A percentile compares a stretch with the other conserved stretches of the same genome.
These are phyloP conservation scores for Jacaranda mimosifolia DNA, from an alignment of 257 asterid genomes.

Conservation along the genomic window DNA sequence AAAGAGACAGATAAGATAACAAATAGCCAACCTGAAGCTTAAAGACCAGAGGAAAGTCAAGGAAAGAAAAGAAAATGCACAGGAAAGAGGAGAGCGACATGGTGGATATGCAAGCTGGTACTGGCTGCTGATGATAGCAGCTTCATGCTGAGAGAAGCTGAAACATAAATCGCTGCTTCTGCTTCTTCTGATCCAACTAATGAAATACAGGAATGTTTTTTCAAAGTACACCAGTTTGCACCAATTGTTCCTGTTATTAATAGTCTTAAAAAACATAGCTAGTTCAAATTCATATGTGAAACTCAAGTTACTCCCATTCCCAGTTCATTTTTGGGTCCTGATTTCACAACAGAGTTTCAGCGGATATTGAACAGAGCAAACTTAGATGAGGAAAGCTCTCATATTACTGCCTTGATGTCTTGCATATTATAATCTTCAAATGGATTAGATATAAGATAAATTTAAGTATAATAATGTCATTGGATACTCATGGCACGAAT, in stretches of 20 bases:
- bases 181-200: conserved; percentile 10
- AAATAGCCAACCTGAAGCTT: too few relatives aligned
- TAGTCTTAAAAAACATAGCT: neutral
- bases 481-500: neutral
- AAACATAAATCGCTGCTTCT: neutral
- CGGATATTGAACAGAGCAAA: too few relatives aligned
- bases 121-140: too few relatives aligned
- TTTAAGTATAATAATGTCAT: neutral
- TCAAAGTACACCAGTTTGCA: neutral
- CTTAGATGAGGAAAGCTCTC: neutral
- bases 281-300: too few relatives aligned
- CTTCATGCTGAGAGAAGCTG: too few relatives aligned
- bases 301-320: neutral
- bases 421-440: neutral
- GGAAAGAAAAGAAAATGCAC: too few relatives aligned
- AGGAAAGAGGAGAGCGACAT: too few relatives aligned
- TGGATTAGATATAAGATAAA: neutral
- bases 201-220: neutral
- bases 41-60: too few relatives aligned
- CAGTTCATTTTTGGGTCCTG: neutral
- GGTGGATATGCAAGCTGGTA: too few relatives aligned
- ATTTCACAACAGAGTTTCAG: neutral
- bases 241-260: too few relatives aligned
- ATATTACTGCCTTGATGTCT: neutral
- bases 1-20: too few relatives aligned